Evolutionary conservation across 2,329 filamentous ascomycete genomes (phyloP), one percentile per base, ranked within the genome.

Genomic region (Claviceps capensis): DNA sequence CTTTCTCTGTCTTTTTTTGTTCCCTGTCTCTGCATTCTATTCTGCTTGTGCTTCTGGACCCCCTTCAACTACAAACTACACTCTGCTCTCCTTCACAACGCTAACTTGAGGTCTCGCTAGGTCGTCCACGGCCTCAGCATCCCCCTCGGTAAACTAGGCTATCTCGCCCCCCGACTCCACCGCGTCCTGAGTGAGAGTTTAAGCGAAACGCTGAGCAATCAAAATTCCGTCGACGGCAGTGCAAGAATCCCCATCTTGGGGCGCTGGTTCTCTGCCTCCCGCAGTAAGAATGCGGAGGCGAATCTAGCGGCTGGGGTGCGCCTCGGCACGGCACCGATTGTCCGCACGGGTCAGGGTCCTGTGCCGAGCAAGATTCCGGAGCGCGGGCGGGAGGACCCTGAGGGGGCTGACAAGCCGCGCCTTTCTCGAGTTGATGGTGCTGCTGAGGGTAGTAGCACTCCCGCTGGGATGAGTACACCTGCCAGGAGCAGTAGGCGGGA

Each of bases 111-210:
- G 2, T 23, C 11, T 13, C 2, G 5, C n/a, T 13, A 67, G 65
- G 70, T 90, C 42, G 83, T 93, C 3, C 88, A 95, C 59, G 88
- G 88, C 6, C 72, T 95, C 1, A 88, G 82, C 48, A 87, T 95
- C 13, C 89, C 89, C 0, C 66, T 94, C 2, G 83, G 81, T 0
- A 88, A 86, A 61, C 67, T 88, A 0, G 75, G 75, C 3, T 71
- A 74, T 58, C 78, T 82, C 54, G 71, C 86, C 0, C 83, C 83
- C 0, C 85, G 81, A 0, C 64, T 88, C 69, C 62, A 61, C 38
- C 61, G 63, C 3, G 61, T 62, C 0, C 47, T 64, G 4, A 63
- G 61, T 9, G 58, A 65, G 38, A 62, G 34, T 47, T 19, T 51
- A 14, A 54, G 46, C 42, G 52, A 54, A 11, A 47, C 19, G 7